Conservation (phyloP, 371 early-diverging fungal genomes). For the Mucor circinelloides region DNA sequence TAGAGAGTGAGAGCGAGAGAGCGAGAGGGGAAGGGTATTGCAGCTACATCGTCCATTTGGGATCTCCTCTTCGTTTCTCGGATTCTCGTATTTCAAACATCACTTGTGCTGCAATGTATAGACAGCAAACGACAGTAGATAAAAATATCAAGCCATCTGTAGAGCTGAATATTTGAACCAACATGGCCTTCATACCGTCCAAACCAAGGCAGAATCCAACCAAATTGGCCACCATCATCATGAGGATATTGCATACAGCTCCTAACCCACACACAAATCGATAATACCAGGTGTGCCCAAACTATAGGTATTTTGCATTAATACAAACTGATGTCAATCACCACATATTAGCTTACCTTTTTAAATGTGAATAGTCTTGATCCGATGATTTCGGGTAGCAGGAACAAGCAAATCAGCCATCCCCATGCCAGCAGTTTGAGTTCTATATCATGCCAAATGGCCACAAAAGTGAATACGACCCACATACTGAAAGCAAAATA, state of each 20-base stretch:
- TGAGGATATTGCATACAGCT: slow-evolving; percentile 82
- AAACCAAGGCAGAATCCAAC: slow-evolving; percentile 93
- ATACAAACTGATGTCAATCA: neutral
- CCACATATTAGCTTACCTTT: slow-evolving; percentile 35
- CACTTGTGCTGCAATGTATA: slow-evolving; percentile 78
- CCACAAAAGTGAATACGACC: slow-evolving; percentile 92
- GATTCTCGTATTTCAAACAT: slow-evolving; percentile 85
- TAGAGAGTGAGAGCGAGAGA: neutral
- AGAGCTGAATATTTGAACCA: slow-evolving; percentile 49
- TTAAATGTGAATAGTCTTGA: slow-evolving; percentile 60
- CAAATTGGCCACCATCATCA: slow-evolving; percentile 94
- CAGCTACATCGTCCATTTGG: slow-evolving; percentile 45
- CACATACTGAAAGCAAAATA: slow-evolving; percentile 72
- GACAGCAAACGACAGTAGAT: slow-evolving; percentile 44
- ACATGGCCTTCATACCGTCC: slow-evolving; percentile 78
- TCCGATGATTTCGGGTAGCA: slow-evolving; percentile 83
- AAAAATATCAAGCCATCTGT: slow-evolving; percentile 53
- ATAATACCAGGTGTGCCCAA: slow-evolving; percentile 68
- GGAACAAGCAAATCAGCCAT: slow-evolving; percentile 85
- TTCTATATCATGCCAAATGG: slow-evolving; percentile 94
- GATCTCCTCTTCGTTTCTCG: slow-evolving; percentile 63
- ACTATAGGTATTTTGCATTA: slow-evolving; percentile 41
- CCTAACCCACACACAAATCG: slow-evolving; percentile 84
- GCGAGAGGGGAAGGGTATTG: neutral
- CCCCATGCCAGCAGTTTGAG: slow-evolving; percentile 88